phyloP scores from a whole-genome alignment of 2,329 filamentous ascomycete species.

The Catunica adiposa region DNA sequence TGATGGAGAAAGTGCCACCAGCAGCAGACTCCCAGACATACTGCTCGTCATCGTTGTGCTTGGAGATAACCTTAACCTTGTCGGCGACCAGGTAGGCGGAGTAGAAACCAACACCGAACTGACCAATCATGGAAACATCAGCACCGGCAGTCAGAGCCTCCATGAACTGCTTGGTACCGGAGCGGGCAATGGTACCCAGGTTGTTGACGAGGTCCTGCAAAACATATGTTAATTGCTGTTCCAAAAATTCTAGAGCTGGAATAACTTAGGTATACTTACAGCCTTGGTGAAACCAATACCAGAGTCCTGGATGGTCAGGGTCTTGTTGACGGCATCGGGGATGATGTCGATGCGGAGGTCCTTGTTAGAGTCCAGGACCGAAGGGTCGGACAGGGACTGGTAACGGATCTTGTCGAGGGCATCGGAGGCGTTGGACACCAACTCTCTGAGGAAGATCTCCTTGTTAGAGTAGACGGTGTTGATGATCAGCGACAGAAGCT shows the following conservation, averaged over 20 bases:
- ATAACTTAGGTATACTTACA: conserved; percentile 41
- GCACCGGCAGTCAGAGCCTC: conserved; percentile 95
- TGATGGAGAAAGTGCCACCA: conserved; percentile 92
- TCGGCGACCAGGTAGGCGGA: conserved; percentile 98
- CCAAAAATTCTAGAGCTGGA: conserved; percentile 6
- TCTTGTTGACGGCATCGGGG: conserved; percentile 94
- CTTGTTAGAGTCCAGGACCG: conserved; percentile 93
- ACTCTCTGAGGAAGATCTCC: conserved; percentile 97
- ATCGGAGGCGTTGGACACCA: conserved; percentile 98
- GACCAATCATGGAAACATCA: conserved; percentile 99
- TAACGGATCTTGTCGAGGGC: conserved; percentile 99
- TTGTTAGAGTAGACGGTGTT: conserved; percentile 99
- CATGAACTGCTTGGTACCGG: conserved; percentile 99
- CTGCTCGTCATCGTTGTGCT: conserved; percentile 99
- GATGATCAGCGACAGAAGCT: conserved; percentile 98
- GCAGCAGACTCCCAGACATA: conserved; percentile 98
- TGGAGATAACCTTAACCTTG: conserved; percentile 86
- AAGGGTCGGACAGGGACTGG: conserved; percentile 90
- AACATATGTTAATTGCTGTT: conserved; percentile 23
- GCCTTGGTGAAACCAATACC: conserved; percentile 99
- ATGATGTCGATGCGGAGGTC: conserved; percentile 98
- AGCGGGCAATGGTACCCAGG: conserved; percentile 97
- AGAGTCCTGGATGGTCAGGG: conserved; percentile 88
- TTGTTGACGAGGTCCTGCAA: conserved; percentile 93
- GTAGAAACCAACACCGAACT: conserved; percentile 99